Conservation (phyloP, 208 protist genomes). For the Acanthamoeba quina region DNA sequence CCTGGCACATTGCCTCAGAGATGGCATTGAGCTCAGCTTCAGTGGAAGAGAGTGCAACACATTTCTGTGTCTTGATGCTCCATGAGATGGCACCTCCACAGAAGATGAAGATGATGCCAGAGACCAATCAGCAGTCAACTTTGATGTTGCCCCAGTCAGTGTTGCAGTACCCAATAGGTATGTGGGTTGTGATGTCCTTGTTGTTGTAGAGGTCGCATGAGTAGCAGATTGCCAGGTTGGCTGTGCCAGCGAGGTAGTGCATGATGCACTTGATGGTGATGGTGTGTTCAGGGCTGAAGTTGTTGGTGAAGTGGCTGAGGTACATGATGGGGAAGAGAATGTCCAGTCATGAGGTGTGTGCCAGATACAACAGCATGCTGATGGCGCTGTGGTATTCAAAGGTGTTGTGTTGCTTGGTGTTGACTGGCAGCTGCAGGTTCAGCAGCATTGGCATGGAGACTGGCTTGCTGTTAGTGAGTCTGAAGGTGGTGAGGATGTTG, state of each 20-base stretch:
- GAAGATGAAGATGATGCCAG: not conserved
- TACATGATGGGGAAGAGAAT: not conserved
- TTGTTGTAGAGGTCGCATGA: not conserved
- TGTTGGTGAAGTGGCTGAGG: not conserved
- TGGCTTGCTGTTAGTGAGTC: not conserved
- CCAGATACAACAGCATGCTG: not conserved
- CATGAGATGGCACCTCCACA: not conserved
- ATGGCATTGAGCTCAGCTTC: not conserved
- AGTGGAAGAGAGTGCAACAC: no score
- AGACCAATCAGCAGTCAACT: not conserved
- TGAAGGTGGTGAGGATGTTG: not conserved
- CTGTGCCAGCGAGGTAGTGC: not conserved
- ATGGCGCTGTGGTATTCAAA: not conserved
- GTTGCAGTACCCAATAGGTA: not conserved
- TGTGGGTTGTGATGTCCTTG: not conserved
- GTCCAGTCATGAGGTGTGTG: not conserved
- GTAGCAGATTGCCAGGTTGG: not conserved
- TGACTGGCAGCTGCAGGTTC: not conserved
- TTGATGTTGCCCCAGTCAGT: not conserved
- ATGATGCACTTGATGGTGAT: no score
- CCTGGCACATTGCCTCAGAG: not conserved
- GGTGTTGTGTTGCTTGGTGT: not conserved
- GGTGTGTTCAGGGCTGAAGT: not conserved
- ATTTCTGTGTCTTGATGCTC: no score
- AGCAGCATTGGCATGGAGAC: not conserved